Percentiles rank a stretch among this genome's conserved stretches.
These are phyloP conservation scores for Dryadomyces quercus-mongolicae DNA, from an alignment of 2,329 filamentous ascomycete genomes.

Conservation along the genomic window DNA sequence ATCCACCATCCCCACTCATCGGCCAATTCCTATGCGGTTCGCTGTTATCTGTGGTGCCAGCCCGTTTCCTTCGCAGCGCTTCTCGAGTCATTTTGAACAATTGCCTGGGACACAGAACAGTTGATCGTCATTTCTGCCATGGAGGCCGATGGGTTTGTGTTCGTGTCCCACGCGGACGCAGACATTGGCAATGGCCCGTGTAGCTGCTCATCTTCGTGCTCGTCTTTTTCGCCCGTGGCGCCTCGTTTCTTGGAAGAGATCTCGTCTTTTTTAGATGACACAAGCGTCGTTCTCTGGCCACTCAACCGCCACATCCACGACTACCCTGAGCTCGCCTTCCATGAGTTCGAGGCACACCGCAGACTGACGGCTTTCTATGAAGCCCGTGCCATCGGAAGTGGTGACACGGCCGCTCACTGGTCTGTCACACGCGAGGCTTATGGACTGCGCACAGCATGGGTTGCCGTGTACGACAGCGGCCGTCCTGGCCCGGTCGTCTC, in stretches of 20 bases:
- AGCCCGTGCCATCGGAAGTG: slow-evolving; percentile 13
- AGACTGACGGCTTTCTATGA: slow-evolving; percentile 34
- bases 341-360: slow-evolving; percentile 37
- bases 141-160: slow-evolving; percentile 2
- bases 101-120: neutral
- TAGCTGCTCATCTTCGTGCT: neutral
- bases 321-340: slow-evolving; percentile 34
- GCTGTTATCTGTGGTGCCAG: too few relatives aligned
- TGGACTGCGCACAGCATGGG: slow-evolving; percentile 38
- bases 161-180: slow-evolving; percentile 3
- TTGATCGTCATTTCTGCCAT: neutral
- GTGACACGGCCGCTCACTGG: slow-evolving; percentile 23
- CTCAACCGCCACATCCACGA: slow-evolving; percentile 39
- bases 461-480: slow-evolving; percentile 34
- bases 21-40: too few relatives aligned
- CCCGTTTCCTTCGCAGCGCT: too few relatives aligned
- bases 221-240: neutral
- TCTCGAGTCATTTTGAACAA: too few relatives aligned
- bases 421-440: slow-evolving; percentile 38
- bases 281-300: slow-evolving; percentile 26
- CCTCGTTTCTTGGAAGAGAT: slow-evolving; percentile 21
- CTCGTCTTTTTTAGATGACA: slow-evolving; percentile 23
- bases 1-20: too few relatives aligned
- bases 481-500: slow-evolving; percentile 32
- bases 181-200: neutral